These are phyloP conservation scores for Stephania yunnanensis DNA, from an alignment of 164 flowering plant species.

Conservation along the genomic window DNA sequence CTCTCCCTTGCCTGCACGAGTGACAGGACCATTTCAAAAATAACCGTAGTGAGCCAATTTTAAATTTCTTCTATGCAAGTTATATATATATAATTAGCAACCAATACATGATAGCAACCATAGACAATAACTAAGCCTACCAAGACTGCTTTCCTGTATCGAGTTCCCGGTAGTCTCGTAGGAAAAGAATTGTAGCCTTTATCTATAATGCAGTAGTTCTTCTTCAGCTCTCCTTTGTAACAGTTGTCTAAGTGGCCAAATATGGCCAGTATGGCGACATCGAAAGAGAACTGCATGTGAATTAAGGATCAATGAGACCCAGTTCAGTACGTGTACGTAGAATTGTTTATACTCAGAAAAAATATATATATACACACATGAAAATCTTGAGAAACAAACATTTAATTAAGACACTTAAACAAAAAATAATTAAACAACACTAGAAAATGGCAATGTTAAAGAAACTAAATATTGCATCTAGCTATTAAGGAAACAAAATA, in stretches of 20 bases:
- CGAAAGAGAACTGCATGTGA: constrained; percentile 54
- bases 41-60: not conserved
- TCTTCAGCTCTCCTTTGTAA: constrained; percentile 40
- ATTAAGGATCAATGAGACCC: constrained; percentile 5
- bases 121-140: constrained; percentile 24
- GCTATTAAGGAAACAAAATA: no score
- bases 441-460: not conserved
- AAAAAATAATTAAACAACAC: not conserved
- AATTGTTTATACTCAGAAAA: no score
- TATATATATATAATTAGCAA: no score
- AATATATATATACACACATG: not conserved
- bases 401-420: constrained; percentile 9
- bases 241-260: constrained; percentile 43
- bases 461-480: no score
- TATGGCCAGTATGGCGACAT: constrained; percentile 56
- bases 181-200: constrained; percentile 83
- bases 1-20: constrained; percentile 62
- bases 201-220: constrained; percentile 54
- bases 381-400: constrained; percentile 8
- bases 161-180: constrained; percentile 57
- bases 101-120: not conserved
- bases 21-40: not conserved
- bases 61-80: not conserved
- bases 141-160: constrained; percentile 48
- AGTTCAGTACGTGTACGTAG: not conserved